phyloP scores from a whole-genome alignment of 768 basidiomycete genomes.

The Pisolithus marmoratus region DNA sequence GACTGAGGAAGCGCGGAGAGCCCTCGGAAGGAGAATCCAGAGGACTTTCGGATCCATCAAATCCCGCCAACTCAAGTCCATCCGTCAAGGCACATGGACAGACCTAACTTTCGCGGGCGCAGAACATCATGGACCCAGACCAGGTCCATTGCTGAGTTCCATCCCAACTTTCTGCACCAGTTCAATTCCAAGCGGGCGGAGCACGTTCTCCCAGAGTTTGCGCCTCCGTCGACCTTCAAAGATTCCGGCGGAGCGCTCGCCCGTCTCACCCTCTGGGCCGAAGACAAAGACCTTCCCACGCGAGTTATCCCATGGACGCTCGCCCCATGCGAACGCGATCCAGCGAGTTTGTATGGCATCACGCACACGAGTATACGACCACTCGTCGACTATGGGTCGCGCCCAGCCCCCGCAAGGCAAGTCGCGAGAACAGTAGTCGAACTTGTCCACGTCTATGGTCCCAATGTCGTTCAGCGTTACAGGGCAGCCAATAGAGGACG shows the following conservation, averaged over 20 bases:
- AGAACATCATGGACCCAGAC: conserved; percentile 13
- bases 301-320: conserved; percentile 59
- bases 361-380: conserved; percentile 59
- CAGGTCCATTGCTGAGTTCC: conserved; percentile 71
- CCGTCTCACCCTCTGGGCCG: conserved; percentile 77
- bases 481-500: conserved; percentile 17
- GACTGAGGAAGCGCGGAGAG: no score
- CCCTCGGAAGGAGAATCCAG: no score
- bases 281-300: conserved; percentile 67
- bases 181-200: conserved; percentile 62
- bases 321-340: conserved; percentile 71
- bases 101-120: not conserved
- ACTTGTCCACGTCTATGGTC: conserved; percentile 18
- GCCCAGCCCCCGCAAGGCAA: conserved; percentile 42
- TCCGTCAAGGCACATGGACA: not conserved
- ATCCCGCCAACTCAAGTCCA: not conserved
- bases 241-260: conserved; percentile 59
- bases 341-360: conserved; percentile 69
- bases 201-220: conserved; percentile 55
- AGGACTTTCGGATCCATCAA: no score
- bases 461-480: conserved; percentile 23
- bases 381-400: conserved; percentile 56
- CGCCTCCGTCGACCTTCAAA: conserved; percentile 61
- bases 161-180: conserved; percentile 69
- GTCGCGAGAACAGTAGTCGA: conserved; percentile 8